Percentiles rank a stretch among this genome's conserved stretches.
Conservation (phyloP, 257 asterid genomes). For the Agastache rugosa region DNA sequence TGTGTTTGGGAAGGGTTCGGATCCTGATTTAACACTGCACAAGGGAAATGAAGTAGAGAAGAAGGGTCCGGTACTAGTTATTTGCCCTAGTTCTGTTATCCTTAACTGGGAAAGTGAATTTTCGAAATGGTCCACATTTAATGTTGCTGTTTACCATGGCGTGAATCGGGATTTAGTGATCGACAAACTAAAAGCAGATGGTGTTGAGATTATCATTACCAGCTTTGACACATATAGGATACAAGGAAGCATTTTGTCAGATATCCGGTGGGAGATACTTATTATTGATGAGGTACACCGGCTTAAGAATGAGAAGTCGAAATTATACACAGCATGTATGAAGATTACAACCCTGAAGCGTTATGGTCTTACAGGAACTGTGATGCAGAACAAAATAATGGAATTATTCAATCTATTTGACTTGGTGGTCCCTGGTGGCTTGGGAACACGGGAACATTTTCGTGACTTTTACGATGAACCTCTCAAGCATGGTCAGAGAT, state of each 20-base stretch:
- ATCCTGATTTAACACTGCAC: constrained; percentile 42
- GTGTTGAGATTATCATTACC: constrained; percentile 77
- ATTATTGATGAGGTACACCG: constrained; percentile 90
- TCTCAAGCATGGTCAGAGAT: constrained; percentile 94
- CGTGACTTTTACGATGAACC: constrained; percentile 96
- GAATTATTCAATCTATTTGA: constrained; percentile 89
- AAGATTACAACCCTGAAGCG: constrained; percentile 75
- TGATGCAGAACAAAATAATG: constrained; percentile 94
- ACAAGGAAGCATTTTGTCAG: constrained; percentile 68
- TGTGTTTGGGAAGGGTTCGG: constrained; percentile 71
- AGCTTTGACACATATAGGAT: constrained; percentile 94
- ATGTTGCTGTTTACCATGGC: constrained; percentile 83
- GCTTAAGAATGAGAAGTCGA: constrained; percentile 94
- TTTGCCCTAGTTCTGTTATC: constrained; percentile 92
- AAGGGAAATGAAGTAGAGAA: constrained; percentile 38
- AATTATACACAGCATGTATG: constrained; percentile 73
- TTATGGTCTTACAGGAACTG: constrained; percentile 95
- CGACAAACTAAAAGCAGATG: constrained; percentile 65
- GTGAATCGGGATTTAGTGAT: constrained; percentile 78
- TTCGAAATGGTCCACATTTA: constrained; percentile 86
- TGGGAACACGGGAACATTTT: constrained; percentile 94
- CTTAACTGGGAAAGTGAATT: constrained; percentile 94
- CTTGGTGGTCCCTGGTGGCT: constrained; percentile 80
- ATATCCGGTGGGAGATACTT: constrained; percentile 80
- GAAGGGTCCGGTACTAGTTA: constrained; percentile 73